Percentiles rank a stretch among this genome's conserved stretches.
Evolutionary conservation across 768 basidiomycete genomes (phyloP).

Genomic region (Naganishia vishniacii): DNA sequence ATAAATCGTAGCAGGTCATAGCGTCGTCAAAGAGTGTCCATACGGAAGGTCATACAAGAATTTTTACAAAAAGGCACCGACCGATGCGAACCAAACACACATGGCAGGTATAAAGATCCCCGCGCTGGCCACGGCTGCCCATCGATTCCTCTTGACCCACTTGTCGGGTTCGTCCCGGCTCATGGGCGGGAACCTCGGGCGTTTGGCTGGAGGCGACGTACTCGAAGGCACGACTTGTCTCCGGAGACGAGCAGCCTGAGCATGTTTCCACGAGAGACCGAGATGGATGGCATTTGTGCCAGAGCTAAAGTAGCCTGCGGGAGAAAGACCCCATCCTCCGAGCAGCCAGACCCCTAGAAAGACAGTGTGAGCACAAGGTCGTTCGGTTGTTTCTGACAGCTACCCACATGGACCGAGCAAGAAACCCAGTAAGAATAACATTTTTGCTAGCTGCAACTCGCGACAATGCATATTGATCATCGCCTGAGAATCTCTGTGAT

Average conservation of each 20-base stretch:
- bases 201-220: background rate
- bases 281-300: background rate
- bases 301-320: conserved; percentile 22
- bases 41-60: background rate
- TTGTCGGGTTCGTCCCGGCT: conserved; percentile 27
- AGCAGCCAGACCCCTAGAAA: conserved; percentile 30
- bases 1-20: background rate
- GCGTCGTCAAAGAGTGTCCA: conserved; percentile 5
- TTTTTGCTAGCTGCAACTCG: conserved; percentile 25
- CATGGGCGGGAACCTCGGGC: conserved; percentile 23
- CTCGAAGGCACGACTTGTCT: background rate
- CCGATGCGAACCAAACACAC: conserved; percentile 25
- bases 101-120: conserved; percentile 31
- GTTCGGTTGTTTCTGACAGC: background rate
- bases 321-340: conserved; percentile 30
- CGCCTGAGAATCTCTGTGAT: background rate
- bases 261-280: conserved; percentile 21
- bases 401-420: conserved; percentile 31
- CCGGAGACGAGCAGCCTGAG: conserved; percentile 9
- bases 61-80: conserved; percentile 14
- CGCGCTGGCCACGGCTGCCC: conserved; percentile 25
- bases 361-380: background rate
- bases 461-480: conserved; percentile 20
- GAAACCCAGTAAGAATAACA: conserved; percentile 31
- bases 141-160: conserved; percentile 31